Evolutionary conservation across 164 flowering plant genomes (phyloP).

Genomic region (Macadamia integrifolia): DNA sequence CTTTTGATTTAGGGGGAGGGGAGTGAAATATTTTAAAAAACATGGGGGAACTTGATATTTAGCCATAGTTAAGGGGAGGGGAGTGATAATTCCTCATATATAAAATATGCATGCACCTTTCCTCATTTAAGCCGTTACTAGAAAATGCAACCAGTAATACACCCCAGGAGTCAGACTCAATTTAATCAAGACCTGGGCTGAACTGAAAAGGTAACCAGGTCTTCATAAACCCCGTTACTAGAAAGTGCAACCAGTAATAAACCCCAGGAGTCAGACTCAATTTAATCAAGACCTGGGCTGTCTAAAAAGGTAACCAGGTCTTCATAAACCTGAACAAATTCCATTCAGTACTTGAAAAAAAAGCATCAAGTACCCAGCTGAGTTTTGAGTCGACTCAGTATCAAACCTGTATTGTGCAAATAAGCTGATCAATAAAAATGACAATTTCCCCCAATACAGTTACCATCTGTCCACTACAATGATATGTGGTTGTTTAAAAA

Average conservation of each 20-base stretch:
- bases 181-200: constrained; percentile 32
- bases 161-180: constrained; percentile 30
- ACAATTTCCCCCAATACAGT: neutral
- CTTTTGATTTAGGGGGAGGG: too few species aligned
- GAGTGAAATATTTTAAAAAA: too few species aligned
- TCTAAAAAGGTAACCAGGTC: constrained; percentile 14
- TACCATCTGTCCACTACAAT: neutral
- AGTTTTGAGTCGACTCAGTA: constrained; percentile 47
- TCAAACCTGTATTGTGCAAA: constrained; percentile 20
- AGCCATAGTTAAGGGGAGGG: too few species aligned
- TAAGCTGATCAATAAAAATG: constrained; percentile 7
- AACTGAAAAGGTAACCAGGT: constrained; percentile 14
- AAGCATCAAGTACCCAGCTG: constrained; percentile 42
- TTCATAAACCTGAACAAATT: constrained; percentile 34
- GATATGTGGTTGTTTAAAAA: too few species aligned
- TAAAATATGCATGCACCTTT: neutral
- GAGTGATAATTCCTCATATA: too few species aligned
- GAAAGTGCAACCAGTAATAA: neutral
- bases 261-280: constrained; percentile 30
- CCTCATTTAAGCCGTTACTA: neutral
- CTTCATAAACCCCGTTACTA: constrained; percentile 10
- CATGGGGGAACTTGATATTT: too few species aligned
- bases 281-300: constrained; percentile 32
- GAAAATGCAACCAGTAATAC: neutral
- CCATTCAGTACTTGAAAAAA: constrained; percentile 24